Evolutionary conservation across 2,329 filamentous ascomycete genomes (phyloP), one percentile per base, ranked within the genome.

Genomic region (Tolypocladium paradoxum): DNA sequence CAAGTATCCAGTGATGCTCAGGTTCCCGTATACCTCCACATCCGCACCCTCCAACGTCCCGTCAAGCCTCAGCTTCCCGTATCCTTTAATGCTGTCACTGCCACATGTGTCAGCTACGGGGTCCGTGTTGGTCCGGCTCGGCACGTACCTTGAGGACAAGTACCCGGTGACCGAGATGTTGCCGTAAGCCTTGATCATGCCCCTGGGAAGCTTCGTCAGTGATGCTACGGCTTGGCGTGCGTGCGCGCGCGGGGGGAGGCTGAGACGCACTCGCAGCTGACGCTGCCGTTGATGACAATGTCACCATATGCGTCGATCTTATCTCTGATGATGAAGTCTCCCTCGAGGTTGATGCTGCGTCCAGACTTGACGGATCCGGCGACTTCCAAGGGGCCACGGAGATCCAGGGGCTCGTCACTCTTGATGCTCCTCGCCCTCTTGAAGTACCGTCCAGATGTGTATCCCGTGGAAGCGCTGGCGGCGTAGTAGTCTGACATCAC

Each of bases 1-100:
- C 74, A 76, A 55, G 54, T 68, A 70, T 49, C 75, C 75, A 11
- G 71, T 69, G 54, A 77, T 70, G 43, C 62, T 70, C 43, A 76
- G 61, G 49, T 73, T 72, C 8, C 75, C 75, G 60, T 74, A 77
- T 14, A 77, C 71, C 54, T 77, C 73, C 20, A 77, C 60, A 31
- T 72, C 70, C 4, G 66, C 62, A 12, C 68, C 73, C 38, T 76
- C 68, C 7, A 75, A 62, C 27, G 65, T 70, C 6, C 75, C 75
- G 12, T 65, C 64, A 27, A 77, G 59, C 50, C 65, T 73, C 37
- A 77, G 65, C 60, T 75, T 74, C 22, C 74, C 75, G 56, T 70
- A 75, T 29, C 74, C 70, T 49, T 73, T 74, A 57, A 76, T 70
- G 55, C 72, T 74, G 55, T 71, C 71, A 46, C 71, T 74, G 46